Conservation (phyloP, 805 yeast species). For the Candida coquimbonensis region DNA sequence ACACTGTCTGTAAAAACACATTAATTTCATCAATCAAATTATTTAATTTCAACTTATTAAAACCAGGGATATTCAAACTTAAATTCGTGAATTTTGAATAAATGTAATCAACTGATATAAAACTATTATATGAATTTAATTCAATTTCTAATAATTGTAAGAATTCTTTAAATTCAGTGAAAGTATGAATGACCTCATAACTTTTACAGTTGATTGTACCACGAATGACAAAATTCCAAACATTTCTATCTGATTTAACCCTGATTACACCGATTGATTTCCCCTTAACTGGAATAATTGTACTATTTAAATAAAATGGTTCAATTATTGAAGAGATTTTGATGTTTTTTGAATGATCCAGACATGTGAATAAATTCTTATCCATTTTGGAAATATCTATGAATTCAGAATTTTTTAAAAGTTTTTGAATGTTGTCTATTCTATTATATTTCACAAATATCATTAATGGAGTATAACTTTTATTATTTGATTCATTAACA, state of each 20-base stretch:
- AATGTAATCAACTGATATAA: slow-evolving; percentile 24
- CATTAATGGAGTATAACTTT: slow-evolving; percentile 63
- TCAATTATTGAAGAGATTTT: slow-evolving; percentile 31
- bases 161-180: slow-evolving; percentile 27
- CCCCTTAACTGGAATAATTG: slow-evolving; percentile 16
- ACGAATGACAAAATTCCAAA: slow-evolving; percentile 24
- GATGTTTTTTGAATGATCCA: slow-evolving; percentile 39
- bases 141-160: slow-evolving; percentile 31
- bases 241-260: slow-evolving; percentile 25
- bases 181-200: slow-evolving; percentile 21
- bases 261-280: slow-evolving; percentile 28
- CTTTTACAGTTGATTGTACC: slow-evolving; percentile 12
- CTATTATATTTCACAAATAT: slow-evolving; percentile 65
- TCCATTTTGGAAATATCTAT: slow-evolving; percentile 35
- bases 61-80: slow-evolving; percentile 18
- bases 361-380: slow-evolving; percentile 26
- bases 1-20: slow-evolving; percentile 37
- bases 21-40: slow-evolving; percentile 43
- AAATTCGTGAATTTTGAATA: slow-evolving; percentile 14
- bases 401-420: slow-evolving; percentile 40
- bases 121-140: slow-evolving; percentile 25
- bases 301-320: slow-evolving; percentile 14
- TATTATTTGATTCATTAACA: slow-evolving; percentile 54
- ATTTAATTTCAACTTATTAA: slow-evolving; percentile 41
- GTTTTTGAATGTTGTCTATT: slow-evolving; percentile 44